Evolutionary conservation across 2,329 filamentous ascomycete species (phyloP), one percentile per base, ranked within the genome.

Genomic region (Colletotrichum phormii): DNA sequence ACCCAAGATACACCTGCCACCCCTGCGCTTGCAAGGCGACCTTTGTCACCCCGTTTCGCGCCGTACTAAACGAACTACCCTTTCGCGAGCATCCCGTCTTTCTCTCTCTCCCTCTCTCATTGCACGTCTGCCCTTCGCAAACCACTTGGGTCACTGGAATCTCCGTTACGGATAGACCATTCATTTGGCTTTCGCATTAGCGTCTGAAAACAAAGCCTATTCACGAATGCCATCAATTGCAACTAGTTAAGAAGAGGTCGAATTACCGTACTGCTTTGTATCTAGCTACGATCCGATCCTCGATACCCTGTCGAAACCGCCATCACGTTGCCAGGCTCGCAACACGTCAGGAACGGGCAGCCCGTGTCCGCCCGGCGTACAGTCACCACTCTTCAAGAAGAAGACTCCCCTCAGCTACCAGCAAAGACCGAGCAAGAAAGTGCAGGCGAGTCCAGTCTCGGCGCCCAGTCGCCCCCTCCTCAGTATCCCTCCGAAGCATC

Each of bases 401-500:
- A 35, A 18, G 37, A 57, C 6, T 29, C 37, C 5, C 58, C 46
- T 22, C 62, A 66, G n/a, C 33, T 42, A 62, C 65, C 75, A 63
- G 75, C 72, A 54, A 73, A 76, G 69, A 74, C 35, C 66, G 24
- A 42, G n/a, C 26, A 37, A 18, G 26, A 57, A 64, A 29, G 49
- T 18, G 12, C 22, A 74, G 64, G 37, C 57, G 75, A 53, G 75
- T 51, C 59, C 24, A 64, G 22, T 22, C 81, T 73, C 72, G 79
- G 81, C 74, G 82, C 83, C 74, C 85, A 83, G 74, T 88, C 87
- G 71, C 89, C 89, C 64, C 90, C 90, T 75, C 90, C 90, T 64
- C 87, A 87, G 79, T 92, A 92, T 81, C 89, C 89, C 72, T 88
- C 87, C 68, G 89, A 90, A 80, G 83, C 87, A 46, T 88, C 87